phyloP scores from a whole-genome alignment of 441 rosid genomes.

The Populus tomentosa region DNA sequence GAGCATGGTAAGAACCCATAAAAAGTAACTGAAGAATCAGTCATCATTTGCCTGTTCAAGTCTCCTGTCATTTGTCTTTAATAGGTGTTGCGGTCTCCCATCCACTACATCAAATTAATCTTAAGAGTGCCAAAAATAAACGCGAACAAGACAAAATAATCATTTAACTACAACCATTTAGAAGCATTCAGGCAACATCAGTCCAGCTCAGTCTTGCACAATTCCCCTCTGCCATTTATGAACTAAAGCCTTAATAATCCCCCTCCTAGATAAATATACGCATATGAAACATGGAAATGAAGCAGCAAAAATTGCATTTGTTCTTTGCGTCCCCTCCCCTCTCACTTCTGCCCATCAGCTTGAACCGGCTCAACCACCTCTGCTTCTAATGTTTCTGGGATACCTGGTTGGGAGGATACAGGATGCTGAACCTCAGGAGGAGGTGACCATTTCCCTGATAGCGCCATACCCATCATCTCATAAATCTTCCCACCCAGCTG shows the following conservation, averaged over 20 bases:
- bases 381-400: conserved; percentile 55
- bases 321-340: background rate
- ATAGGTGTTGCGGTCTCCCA: background rate
- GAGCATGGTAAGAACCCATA: too few relatives aligned
- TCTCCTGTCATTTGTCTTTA: too few relatives aligned
- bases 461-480: conserved; percentile 86
- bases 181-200: background rate
- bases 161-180: background rate
- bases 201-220: background rate
- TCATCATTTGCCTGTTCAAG: too few relatives aligned
- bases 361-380: conserved; percentile 78
- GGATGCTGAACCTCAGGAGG: conserved; percentile 25
- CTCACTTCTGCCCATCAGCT: conserved; percentile 57
- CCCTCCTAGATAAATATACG: background rate
- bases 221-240: background rate
- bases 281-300: background rate
- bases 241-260: background rate
- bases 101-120: background rate
- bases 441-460: conserved; percentile 70
- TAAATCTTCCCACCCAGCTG: conserved; percentile 92
- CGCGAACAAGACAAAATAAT: background rate
- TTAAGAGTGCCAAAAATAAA: too few relatives aligned
- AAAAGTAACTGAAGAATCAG: too few relatives aligned
- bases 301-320: background rate
- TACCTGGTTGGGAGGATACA: conserved; percentile 25